Percentiles rank a stretch among this genome's conserved stretches.
These are phyloP conservation scores for Coniosporium tulheliwenetii DNA, from an alignment of 2,329 filamentous ascomycete genomes.

Conservation along the genomic window DNA sequence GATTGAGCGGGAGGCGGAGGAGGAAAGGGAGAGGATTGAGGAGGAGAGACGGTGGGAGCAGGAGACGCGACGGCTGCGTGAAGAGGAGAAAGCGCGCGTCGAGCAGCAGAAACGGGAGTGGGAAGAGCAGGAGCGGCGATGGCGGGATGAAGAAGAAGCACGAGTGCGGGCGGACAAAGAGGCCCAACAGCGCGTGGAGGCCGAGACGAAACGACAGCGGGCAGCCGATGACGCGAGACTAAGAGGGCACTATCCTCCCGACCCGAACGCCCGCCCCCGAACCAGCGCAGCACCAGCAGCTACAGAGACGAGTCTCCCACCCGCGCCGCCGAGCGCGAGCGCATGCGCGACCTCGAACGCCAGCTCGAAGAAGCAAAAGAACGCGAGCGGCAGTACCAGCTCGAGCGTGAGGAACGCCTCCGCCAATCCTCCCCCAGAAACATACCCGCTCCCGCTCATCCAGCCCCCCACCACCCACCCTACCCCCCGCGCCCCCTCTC, in stretches of 20 bases:
- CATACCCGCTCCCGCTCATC: background rate
- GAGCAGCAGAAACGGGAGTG: conserved; percentile 57
- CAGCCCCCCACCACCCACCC: conserved; percentile 10
- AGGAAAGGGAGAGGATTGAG: conserved; percentile 43
- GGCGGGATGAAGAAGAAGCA: conserved; percentile 62
- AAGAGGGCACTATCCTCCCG: conserved; percentile 70
- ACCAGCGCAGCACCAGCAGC: conserved; percentile 21
- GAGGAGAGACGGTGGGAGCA: conserved; percentile 55
- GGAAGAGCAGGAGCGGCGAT: conserved; percentile 62
- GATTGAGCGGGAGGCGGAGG: conserved; percentile 40
- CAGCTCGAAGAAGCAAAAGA: conserved; percentile 53
- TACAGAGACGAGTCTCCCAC: conserved; percentile 23
- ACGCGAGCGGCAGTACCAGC: conserved; percentile 48
- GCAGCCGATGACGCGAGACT: conserved; percentile 50
- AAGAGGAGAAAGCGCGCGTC: conserved; percentile 41
- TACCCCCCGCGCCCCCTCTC: conserved; percentile 19
- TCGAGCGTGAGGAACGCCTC: conserved; percentile 39
- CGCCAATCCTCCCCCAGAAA: conserved; percentile 15
- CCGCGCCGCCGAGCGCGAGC: conserved; percentile 42
- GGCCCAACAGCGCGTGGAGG: conserved; percentile 48
- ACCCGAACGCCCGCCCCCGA: conserved; percentile 31
- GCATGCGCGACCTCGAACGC: conserved; percentile 67
- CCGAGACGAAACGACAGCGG: conserved; percentile 48
- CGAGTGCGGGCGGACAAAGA: conserved; percentile 58
- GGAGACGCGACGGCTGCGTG: conserved; percentile 43